These are phyloP conservation scores for Dovyalis caffra DNA, from an alignment of 345 rosid species.

Conservation along the genomic window DNA sequence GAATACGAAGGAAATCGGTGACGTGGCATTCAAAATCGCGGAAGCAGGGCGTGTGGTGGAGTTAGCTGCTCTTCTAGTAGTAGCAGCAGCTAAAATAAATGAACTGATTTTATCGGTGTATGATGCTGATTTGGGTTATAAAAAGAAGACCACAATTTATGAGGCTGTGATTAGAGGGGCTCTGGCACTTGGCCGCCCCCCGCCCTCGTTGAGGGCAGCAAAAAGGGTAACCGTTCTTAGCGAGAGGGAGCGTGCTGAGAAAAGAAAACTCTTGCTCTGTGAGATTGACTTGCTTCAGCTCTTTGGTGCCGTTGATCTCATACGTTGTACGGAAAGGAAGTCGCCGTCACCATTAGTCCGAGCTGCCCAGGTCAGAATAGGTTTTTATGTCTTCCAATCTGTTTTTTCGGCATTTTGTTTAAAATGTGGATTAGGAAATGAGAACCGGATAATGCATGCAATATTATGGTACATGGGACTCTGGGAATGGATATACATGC, in stretches of 20 bases:
- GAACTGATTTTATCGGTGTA: constrained; percentile 35
- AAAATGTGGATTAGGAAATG: no score
- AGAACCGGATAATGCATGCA: no score
- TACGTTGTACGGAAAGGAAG: constrained; percentile 13
- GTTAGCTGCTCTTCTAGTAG: constrained; percentile 52
- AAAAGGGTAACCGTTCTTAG: constrained; percentile 22
- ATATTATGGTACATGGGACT: not conserved
- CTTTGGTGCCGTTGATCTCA: constrained; percentile 46
- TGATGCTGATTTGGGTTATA: constrained; percentile 37
- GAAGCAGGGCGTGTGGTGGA: constrained; percentile 53
- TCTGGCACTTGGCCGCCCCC: constrained; percentile 30
- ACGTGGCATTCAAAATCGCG: constrained; percentile 55
- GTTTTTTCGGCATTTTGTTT: not conserved
- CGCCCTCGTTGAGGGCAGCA: constrained; percentile 19
- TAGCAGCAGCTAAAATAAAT: constrained; percentile 53
- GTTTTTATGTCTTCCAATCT: not conserved
- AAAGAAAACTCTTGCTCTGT: constrained; percentile 56
- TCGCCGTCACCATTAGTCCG: constrained; percentile 47
- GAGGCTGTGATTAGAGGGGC: constrained; percentile 63
- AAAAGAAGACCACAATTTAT: constrained; percentile 54
- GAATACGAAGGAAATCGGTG: constrained; percentile 51
- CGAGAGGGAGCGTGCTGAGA: constrained; percentile 30
- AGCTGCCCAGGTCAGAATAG: constrained; percentile 49
- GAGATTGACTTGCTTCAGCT: constrained; percentile 76
- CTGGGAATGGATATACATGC: not conserved